Percentiles rank a stretch among this genome's conserved stretches.
These are phyloP conservation scores for Amphirosellinia nigrospora DNA, from an alignment of 495 filamentous ascomycete species.

Conservation along the genomic window DNA sequence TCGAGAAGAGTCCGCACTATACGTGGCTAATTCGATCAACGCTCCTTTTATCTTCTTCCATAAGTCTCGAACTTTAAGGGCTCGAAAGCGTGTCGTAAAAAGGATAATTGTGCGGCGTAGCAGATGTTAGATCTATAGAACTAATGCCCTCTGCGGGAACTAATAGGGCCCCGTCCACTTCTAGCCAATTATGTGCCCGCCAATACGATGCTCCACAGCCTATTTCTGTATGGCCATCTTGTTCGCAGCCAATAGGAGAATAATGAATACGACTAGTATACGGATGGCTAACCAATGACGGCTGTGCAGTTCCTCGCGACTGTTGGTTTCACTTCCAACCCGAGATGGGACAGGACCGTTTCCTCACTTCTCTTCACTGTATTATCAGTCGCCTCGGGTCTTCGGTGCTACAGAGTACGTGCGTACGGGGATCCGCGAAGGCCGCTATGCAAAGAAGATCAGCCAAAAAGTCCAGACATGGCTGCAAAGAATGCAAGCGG, in stretches of 20 bases:
- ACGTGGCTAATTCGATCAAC: too few species aligned
- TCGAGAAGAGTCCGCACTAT: too few species aligned
- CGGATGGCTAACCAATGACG: neutral
- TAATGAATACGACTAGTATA: neutral
- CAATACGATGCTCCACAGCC: neutral
- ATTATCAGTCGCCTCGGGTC: neutral
- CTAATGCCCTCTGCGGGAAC: too few species aligned
- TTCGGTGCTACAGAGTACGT: neutral
- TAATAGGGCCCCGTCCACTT: too few species aligned
- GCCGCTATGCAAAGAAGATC: slow-evolving; percentile 1
- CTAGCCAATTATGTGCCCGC: too few species aligned
- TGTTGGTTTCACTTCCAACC: neutral
- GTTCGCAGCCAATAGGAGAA: neutral
- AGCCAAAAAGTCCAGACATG: slow-evolving; percentile 20
- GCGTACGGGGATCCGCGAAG: neutral
- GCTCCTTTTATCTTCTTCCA: too few species aligned
- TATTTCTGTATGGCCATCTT: neutral
- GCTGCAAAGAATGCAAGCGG: slow-evolving; percentile 32
- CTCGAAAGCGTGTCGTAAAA: too few species aligned
- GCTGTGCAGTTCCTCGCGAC: neutral
- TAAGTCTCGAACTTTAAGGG: too few species aligned
- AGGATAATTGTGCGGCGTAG: too few species aligned
- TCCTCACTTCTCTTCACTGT: neutral
- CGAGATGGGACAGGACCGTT: too few species aligned
- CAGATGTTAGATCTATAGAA: too few species aligned